Base-by-base conservation (phyloP, 2,329 filamentous ascomycete genomes). In the Trichoderma atrobrunneum region DNA sequence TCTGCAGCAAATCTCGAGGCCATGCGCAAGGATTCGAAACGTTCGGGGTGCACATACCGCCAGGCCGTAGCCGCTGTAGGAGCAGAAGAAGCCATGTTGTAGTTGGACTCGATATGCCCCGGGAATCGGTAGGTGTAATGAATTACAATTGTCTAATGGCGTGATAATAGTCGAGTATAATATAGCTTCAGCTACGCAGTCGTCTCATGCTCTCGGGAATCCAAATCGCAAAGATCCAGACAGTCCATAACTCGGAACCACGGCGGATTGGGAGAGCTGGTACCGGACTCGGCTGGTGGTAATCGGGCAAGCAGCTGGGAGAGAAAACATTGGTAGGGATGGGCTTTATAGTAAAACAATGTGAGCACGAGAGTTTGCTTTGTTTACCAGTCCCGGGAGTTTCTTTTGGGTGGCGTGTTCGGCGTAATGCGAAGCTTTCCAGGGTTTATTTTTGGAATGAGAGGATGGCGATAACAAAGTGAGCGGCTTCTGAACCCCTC, bases 261-360 rank as follows among this genome's bases (percentile, higher is more conserved):
- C 74, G 75, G 74, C 74, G 70, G 72, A 76, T 71, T 68, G 76
- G 72, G 72, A 76, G 68, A 74, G 76, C 78, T 77, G 76, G 75
- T 71, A 77, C 75, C 75, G 77, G 79, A 77, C 78, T 81, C 78
- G 81, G 80, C 77, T 81, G 78, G 78, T 76, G 78, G 76, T 77
- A 77, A 79, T 81, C 75, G 77, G 78, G 76, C 76, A 78, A 79
- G 77, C 75, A 78, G 80, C 78, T 76, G 73, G 76, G 76, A 74
- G 77, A 78, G 79, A 77, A 79, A 77, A 81, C 81, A 82, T 82
- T 82, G 77, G 79, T 75, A 76, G 72, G 75, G 76, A 79, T 72
- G 76, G 73, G 59, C 51, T 59, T 43, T 68, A 28, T 65, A 61
- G 57, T 65, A 63, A 24, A 71, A 57, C 61, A 61, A 73, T 56